Percentiles rank a stretch among this genome's conserved stretches.
Conservation (phyloP, 1,139 yeast genomes). For the Diutina scorzettiae region DNA sequence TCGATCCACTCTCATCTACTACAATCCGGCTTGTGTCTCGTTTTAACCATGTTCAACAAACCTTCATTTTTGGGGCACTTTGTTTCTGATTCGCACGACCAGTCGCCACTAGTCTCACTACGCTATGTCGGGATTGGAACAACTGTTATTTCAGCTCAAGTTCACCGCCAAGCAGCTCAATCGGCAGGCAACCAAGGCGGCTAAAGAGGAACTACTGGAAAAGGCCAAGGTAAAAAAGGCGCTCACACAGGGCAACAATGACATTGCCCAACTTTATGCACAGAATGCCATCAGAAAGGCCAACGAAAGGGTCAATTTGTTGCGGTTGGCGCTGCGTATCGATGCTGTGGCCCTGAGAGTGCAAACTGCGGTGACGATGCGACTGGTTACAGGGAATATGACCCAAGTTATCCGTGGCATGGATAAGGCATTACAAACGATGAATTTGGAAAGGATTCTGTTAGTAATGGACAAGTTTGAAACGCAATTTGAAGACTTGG, state of each 20-base stretch:
- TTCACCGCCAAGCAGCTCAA: constrained; percentile 91
- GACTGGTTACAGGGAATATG: constrained; percentile 90
- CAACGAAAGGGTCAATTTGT: constrained; percentile 72
- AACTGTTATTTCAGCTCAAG: constrained; percentile 38
- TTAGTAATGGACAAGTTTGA: constrained; percentile 97
- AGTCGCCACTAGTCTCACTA: no score
- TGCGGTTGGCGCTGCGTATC: constrained; percentile 76
- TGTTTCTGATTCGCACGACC: no score
- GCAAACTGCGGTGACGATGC: constrained; percentile 96
- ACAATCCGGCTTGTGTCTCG: no score
- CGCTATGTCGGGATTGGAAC: constrained; percentile 20
- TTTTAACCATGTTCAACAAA: no score
- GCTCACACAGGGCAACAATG: constrained; percentile 73
- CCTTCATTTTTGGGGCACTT: no score
- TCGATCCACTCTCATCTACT: no score
- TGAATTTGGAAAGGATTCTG: constrained; percentile 89
- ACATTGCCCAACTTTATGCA: constrained; percentile 89
- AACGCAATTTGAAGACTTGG: constrained; percentile 89
- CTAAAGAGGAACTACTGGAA: constrained; percentile 81
- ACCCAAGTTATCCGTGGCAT: constrained; percentile 84
- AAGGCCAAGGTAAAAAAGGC: constrained; percentile 88
- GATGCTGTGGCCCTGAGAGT: constrained; percentile 95
- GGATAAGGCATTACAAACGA: constrained; percentile 92
- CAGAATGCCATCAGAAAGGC: constrained; percentile 91
- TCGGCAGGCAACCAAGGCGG: constrained; percentile 82